Evolutionary conservation across 148 eudicot genomes (phyloP), one percentile per base, ranked within the genome.

Genomic region (Amaranthus palmeri): DNA sequence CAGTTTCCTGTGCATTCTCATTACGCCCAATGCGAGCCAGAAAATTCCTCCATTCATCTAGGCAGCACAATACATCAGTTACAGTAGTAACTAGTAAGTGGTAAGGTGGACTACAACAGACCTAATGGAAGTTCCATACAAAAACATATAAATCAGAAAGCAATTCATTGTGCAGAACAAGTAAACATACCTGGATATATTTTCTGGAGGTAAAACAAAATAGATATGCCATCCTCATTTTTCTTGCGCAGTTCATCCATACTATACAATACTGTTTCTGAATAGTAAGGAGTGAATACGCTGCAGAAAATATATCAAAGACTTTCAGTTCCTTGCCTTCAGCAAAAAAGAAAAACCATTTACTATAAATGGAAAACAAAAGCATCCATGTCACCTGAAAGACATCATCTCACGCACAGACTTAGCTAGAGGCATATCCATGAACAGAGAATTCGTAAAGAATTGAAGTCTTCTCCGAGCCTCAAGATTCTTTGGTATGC

Each of bases 41-140:
- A 77, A 96, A 96, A 63, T 96, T 96, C 77, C 78, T 88, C 99
- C 99, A 96, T 77, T 96, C 99, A 86, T 96, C 99, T 96, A 80
- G 41, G 41, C 36, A 67, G 52, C 50, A 51, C n/a, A 57, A 40
- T 44, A 25, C 68, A 68, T 4, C 2, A 53, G 50, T 52, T 44
- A 25, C 36, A 25, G 36, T 25, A 40, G 45, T 10, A 65, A 25
- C 1, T 25, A 40, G 45, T 10, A 65, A 18, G 49, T 8, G 66
- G 7, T 50, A 8, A 18, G 18, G 66, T 43, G 49, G 49, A 62
- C 17, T 42, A 42, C 10, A 62, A 48, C 8, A 59, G 63, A 10
- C 47, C 7, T 4, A 61, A 4, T n/a, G 11, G 2, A 46, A 61
- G 47, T 10, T 6, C 47, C 14, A 8, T 42, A 3, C 25, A 41